Percentiles rank a stretch among this genome's conserved stretches.
These are phyloP conservation scores for Ogataea hybrid DNA, from an alignment of 1,139 yeast genomes.

Conservation along the genomic window DNA sequence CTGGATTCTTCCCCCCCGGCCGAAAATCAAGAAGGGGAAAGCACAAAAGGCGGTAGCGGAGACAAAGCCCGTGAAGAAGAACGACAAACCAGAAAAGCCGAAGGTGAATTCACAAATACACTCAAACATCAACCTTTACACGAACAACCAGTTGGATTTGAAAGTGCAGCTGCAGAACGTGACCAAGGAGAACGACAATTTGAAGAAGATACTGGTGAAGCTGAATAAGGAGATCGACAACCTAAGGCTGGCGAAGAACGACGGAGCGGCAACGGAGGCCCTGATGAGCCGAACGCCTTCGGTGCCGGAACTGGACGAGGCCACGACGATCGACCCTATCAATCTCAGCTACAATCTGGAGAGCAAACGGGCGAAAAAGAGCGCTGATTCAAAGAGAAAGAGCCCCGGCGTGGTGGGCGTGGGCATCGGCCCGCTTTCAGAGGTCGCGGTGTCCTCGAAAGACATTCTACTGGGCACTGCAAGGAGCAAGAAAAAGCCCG, in stretches of 20 bases:
- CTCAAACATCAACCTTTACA: constrained; percentile 32
- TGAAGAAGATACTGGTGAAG: constrained; percentile 37
- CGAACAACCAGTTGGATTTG: constrained; percentile 31
- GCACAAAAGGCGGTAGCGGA: constrained; percentile 5
- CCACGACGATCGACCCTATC: constrained; percentile 35
- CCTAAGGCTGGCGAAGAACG: constrained; percentile 26
- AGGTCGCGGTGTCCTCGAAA: constrained; percentile 17
- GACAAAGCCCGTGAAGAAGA: constrained; percentile 1
- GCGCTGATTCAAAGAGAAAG: constrained; percentile 3
- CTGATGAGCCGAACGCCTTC: constrained; percentile 1
- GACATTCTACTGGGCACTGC: constrained; percentile 19
- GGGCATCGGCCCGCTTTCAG: constrained; percentile 14
- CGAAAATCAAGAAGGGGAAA: constrained; percentile 51
- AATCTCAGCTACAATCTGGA: constrained; percentile 31
- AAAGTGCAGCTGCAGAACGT: constrained; percentile 37
- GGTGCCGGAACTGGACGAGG: constrained; percentile 6
- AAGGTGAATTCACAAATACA: constrained; percentile 33
- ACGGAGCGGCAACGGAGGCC: constrained; percentile 9
- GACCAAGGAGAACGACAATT: constrained; percentile 38
- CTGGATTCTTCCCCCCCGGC: constrained; percentile 67
- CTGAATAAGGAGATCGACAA: constrained; percentile 37
- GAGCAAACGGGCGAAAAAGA: constrained; percentile 27
- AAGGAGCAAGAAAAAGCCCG: constrained; percentile 14
- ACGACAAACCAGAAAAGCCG: constrained; percentile 12
- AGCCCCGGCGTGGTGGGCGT: constrained; percentile 5